Conservation (phyloP, 2,329 filamentous ascomycete genomes). For the Thelonectria rubi region DNA sequence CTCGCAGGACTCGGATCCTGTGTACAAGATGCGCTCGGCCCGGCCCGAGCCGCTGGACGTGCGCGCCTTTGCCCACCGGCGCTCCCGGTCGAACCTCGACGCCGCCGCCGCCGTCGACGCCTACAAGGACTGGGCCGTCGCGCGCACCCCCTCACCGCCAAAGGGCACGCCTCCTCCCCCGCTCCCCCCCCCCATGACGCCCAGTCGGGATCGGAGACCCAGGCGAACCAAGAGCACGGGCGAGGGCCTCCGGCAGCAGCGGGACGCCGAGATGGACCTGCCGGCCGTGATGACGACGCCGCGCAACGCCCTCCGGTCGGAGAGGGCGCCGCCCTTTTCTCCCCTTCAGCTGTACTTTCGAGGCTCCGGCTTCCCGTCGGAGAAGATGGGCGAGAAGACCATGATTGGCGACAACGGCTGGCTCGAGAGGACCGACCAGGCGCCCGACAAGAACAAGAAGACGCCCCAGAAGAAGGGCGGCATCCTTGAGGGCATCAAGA, state of each 20-base stretch:
- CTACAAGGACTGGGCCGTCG: constrained; percentile 41
- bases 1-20: constrained; percentile 27
- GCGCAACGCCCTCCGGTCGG: constrained; percentile 3
- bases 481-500: constrained; percentile 58
- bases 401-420: constrained; percentile 66
- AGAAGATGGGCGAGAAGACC: constrained; percentile 57
- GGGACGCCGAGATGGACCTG: constrained; percentile 20
- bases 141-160: constrained; percentile 31
- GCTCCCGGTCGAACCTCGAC: constrained; percentile 35
- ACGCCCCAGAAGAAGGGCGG: constrained; percentile 50
- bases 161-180: constrained; percentile 26
- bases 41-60: constrained; percentile 37
- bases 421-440: constrained; percentile 57
- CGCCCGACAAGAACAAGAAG: constrained; percentile 38
- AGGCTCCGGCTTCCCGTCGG: constrained; percentile 48
- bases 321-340: constrained; percentile 48
- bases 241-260: constrained; percentile 34
- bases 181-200: too few relatives aligned
- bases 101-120: constrained; percentile 33
- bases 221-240: constrained; percentile 44
- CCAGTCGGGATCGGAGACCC: constrained; percentile 30
- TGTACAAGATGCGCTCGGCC: constrained; percentile 12
- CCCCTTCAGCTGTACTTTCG: constrained; percentile 56
- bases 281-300: constrained; percentile 28
- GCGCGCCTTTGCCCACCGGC: constrained; percentile 21